Base-by-base conservation (phyloP, 2,329 filamentous ascomycete genomes). In the Apiospora arundinis region DNA sequence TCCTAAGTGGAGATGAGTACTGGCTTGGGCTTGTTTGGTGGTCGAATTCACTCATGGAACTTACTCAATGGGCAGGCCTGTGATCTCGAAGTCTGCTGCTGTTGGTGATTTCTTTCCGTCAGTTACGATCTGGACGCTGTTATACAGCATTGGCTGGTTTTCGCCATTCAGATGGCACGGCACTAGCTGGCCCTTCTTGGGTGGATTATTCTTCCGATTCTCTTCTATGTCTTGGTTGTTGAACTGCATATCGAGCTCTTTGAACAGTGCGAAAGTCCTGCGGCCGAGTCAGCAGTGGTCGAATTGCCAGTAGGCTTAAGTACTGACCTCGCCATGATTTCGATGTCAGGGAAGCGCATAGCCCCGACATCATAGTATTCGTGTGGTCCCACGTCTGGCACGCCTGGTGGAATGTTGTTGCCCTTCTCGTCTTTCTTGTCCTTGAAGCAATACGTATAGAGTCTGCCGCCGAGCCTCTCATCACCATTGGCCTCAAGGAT, bases 301-400 rank as follows among this genome's bases (percentile, higher is more conserved):
- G 7, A 11, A 16, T n/a, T 21, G 49, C 45, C 6, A 25, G 23
- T 32, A 18, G 25, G n/a, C 45, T 49, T 3, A 12, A 4, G n/a
- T 21, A 18, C 71, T 40, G 68, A 71, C 52, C 72, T 52, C 9
- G 68, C 14, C 75, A 78, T 77, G 44, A 76, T 70, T 0, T 69
- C 68, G 8, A 69, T 77, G 0, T 76, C 14, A 0, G 74, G 75
- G 63, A 75, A 77, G 11, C 76, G 69, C 75, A 78, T 77, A 11
- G 70, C 75, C 16, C 75, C 76, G 12, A 75, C 72, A 56, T 77
- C 75, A 65, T 72, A 76, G 60, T 76, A 77, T 69, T 78, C 74
- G 14, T 76, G 72, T 6, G 56, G 56, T 9, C 56, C 32, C 40
- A 40, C 65, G 12, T 67, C 1, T 25, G 65, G 65, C 18, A 32